A percentile compares a stretch with the other conserved stretches of the same genome.
These are phyloP conservation scores for Suillus ampliporus DNA, from an alignment of 768 basidiomycete genomes.

Conservation along the genomic window DNA sequence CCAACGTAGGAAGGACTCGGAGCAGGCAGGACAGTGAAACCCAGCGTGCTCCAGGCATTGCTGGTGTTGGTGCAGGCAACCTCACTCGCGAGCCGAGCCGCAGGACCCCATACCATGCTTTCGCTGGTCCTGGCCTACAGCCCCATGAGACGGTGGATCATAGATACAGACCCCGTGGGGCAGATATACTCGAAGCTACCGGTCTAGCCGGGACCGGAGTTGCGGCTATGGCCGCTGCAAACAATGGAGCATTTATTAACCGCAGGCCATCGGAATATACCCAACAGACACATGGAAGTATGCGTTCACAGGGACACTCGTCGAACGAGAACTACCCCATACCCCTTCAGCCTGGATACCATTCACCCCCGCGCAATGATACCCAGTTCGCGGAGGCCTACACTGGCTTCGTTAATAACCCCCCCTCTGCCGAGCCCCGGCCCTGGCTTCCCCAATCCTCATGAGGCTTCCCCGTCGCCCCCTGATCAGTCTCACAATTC, in stretches of 20 bases:
- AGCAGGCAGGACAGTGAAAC: constrained; percentile 35
- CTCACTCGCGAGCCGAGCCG: constrained; percentile 34
- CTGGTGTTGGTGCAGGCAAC: constrained; percentile 40
- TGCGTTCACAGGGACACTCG: constrained; percentile 27
- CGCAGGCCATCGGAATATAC: constrained; percentile 34
- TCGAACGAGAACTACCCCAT: constrained; percentile 23
- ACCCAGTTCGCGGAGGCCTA: constrained; percentile 34
- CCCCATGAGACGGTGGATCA: constrained; percentile 23
- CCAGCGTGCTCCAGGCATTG: constrained; percentile 46
- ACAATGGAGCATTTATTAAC: constrained; percentile 17
- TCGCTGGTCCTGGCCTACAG: constrained; percentile 38
- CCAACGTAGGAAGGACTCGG: constrained; percentile 25
- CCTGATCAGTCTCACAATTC: constrained; percentile 20
- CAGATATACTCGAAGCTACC: constrained; percentile 34
- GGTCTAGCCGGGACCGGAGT: constrained; percentile 25
- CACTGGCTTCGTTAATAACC: constrained; percentile 23
- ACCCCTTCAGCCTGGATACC: constrained; percentile 31
- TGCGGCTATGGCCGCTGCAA: constrained; percentile 16
- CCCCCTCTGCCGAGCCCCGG: constrained; percentile 1
- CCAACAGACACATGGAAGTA: constrained; percentile 31
- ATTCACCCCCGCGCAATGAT: constrained; percentile 29
- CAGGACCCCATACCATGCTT: constrained; percentile 44
- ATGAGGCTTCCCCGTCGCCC: constrained; percentile 21
- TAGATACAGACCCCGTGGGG: constrained; percentile 25
- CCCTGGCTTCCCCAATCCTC: constrained; percentile 27